Percentiles rank a stretch among this genome's conserved stretches.
phyloP scores from a whole-genome alignment of 371 early-diverging fungal genomes.

The Apophysomyces sp. region DNA sequence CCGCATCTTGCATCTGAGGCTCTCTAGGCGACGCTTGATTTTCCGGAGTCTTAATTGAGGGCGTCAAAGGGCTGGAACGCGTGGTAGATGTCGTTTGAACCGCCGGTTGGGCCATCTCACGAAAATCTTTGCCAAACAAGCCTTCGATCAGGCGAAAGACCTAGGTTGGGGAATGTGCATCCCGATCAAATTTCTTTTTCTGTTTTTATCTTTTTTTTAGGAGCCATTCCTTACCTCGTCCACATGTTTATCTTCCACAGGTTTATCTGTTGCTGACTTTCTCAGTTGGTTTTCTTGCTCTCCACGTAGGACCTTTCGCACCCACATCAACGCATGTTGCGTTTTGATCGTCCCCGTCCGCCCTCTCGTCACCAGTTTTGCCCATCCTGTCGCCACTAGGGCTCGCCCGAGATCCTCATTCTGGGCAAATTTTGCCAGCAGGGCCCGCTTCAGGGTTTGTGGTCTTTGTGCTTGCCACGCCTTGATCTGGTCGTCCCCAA shows the following conservation, averaged over 20 bases:
- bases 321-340: constrained; percentile 26
- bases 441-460: constrained; percentile 17
- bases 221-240: constrained; percentile 6
- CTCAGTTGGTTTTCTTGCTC: constrained; percentile 12
- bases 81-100: neutral
- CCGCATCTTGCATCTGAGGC: constrained; percentile 21
- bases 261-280: constrained; percentile 3
- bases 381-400: constrained; percentile 28
- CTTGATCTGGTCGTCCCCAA: constrained; percentile 13
- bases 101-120: constrained; percentile 3
- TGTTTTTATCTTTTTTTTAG: neutral
- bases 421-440: constrained; percentile 31
- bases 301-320: constrained; percentile 22
- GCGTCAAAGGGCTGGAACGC: neutral
- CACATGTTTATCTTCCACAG: constrained; percentile 10
- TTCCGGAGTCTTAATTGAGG: constrained; percentile 6
- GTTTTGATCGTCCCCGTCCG: neutral
- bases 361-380: constrained; percentile 20
- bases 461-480: constrained; percentile 15
- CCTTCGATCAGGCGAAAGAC: constrained; percentile 22
- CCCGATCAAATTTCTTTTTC: too few species aligned
- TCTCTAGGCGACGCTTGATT: neutral
- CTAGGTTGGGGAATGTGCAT: too few species aligned
- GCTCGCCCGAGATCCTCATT: constrained; percentile 30
- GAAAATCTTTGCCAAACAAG: constrained; percentile 26